Conservation (phyloP, 2,329 filamentous ascomycete species). For the Venturia effusa region DNA sequence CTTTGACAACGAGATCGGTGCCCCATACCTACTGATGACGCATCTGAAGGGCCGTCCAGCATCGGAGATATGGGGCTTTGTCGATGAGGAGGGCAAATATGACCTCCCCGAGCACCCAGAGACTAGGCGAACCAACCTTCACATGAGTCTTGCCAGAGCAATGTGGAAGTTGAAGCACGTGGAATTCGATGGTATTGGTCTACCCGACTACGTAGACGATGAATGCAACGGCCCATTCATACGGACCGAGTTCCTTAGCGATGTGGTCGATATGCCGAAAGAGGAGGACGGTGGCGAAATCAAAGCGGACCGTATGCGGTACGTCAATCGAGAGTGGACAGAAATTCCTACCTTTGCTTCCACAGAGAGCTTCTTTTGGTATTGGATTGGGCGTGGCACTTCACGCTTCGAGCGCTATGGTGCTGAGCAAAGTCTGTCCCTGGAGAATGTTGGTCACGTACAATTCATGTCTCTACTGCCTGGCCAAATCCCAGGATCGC, state of each 20-base stretch:
- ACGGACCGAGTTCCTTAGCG: neutral
- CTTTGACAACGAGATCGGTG: slow-evolving; percentile 14
- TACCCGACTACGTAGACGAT: neutral
- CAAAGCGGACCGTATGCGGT: neutral
- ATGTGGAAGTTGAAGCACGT: neutral
- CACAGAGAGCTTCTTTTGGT: neutral
- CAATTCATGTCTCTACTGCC: neutral
- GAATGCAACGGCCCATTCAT: neutral
- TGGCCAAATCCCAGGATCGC: neutral
- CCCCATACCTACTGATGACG: slow-evolving; percentile 17
- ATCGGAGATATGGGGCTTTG: slow-evolving; percentile 14
- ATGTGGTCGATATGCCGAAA: neutral
- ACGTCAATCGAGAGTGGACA: neutral
- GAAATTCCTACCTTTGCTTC: neutral
- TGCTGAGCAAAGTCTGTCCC: neutral
- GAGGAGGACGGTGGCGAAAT: neutral
- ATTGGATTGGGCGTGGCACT: no score
- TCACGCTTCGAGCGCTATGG: neutral
- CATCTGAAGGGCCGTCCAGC: slow-evolving; percentile 14
- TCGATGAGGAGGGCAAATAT: neutral
- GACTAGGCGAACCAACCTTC: neutral
- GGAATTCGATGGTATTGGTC: neutral
- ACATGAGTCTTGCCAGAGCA: neutral
- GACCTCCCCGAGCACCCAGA: neutral
- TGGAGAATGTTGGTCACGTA: neutral